These are phyloP conservation scores for Vitis vinifera DNA, from an alignment of 164 flowering plant genomes.

Conservation along the genomic window ASM3070453v1 NC_081809.1:22199001-22199500, in stretches of 20 bases:
- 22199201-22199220: constrained; percentile 8
- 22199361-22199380: constrained; percentile 49
- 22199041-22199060: no score
- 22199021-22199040: no score
- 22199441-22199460: not conserved
- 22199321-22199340: constrained; percentile 43
- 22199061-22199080: no score
- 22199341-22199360: constrained; percentile 23
- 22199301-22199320: constrained; percentile 64
- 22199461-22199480: no score
- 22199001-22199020: no score
- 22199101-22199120: constrained; percentile 18
- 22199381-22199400: constrained; percentile 52
- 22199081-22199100: no score
- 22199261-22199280: constrained; percentile 30
- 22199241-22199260: constrained; percentile 32
- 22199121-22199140: constrained; percentile 33
- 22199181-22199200: constrained; percentile 34
- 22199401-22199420: not conserved
- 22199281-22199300: constrained; percentile 42
- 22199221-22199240: constrained; percentile 23
- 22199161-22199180: constrained; percentile 34
- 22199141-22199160: constrained; percentile 35
- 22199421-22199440: not conserved
- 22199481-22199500: no score